A percentile compares a stretch with the other conserved stretches of the same genome.
These are phyloP conservation scores for Somion occarium DNA, from an alignment of 1,284 basidiomycete genomes.

Conservation along the genomic window DNA sequence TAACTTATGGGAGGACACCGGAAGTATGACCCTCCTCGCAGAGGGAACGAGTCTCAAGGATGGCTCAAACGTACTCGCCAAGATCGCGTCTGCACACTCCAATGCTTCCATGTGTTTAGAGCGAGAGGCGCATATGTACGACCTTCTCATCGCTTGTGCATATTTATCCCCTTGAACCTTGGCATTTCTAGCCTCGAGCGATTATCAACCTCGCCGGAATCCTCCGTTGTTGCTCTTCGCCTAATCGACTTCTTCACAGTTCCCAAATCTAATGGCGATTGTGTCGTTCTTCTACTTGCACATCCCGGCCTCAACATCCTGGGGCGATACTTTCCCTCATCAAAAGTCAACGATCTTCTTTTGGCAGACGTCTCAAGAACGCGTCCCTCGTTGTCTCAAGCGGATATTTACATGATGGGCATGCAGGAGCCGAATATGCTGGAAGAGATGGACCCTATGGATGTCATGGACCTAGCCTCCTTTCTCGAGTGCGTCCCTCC, in stretches of 20 bases:
- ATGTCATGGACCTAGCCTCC: conserved; percentile 70
- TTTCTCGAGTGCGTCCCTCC: conserved; percentile 58
- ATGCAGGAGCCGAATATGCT: conserved; percentile 41
- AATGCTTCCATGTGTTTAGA: conserved; percentile 69
- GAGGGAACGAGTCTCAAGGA: conserved; percentile 68
- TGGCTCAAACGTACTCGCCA: conserved; percentile 60
- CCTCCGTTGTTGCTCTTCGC: conserved; percentile 46
- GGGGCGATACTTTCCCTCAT: conserved; percentile 59
- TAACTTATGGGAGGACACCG: conserved; percentile 62
- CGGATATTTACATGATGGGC: conserved; percentile 47
- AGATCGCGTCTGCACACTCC: conserved; percentile 64
- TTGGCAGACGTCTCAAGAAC: conserved; percentile 48
- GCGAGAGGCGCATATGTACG: conserved; percentile 66
- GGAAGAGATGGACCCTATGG: conserved; percentile 54
- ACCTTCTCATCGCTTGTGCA: not conserved
- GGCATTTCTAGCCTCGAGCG: conserved; percentile 45
- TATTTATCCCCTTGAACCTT: conserved; percentile 3
- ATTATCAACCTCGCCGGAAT: conserved; percentile 45
- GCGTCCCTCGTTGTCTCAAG: conserved; percentile 37
- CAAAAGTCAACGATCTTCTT: conserved; percentile 62
- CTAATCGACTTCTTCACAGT: conserved; percentile 64
- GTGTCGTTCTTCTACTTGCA: conserved; percentile 56
- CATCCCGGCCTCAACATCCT: conserved; percentile 66
- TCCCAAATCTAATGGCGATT: conserved; percentile 57
- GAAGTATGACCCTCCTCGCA: conserved; percentile 60